These are phyloP conservation scores for Ogataea ramenticola DNA, from an alignment of 805 yeast species.

Conservation along the genomic window DNA sequence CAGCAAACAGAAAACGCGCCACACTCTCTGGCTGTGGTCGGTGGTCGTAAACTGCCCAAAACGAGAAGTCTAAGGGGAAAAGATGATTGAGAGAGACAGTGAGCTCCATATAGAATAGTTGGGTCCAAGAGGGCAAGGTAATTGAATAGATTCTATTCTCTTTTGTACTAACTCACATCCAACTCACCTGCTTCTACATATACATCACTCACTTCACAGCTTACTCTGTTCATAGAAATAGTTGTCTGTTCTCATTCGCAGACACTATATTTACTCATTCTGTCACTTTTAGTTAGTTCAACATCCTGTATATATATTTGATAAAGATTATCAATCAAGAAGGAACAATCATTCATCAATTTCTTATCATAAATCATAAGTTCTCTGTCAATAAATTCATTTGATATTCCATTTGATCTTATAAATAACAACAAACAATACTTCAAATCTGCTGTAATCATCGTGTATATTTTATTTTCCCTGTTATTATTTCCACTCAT, in stretches of 20 bases:
- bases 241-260: background rate
- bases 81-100: too few relatives aligned
- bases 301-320: constrained; percentile 1
- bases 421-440: too few relatives aligned
- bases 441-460: too few relatives aligned
- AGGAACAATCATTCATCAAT: background rate
- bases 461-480: too few relatives aligned
- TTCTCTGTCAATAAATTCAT: background rate
- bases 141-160: background rate
- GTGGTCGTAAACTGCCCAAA: too few relatives aligned
- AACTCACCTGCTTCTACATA: background rate
- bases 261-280: background rate
- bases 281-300: background rate
- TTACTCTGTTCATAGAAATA: background rate
- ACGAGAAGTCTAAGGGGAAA: too few relatives aligned
- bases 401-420: background rate
- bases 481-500: too few relatives aligned
- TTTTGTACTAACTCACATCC: too few relatives aligned
- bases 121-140: too few relatives aligned
- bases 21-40: too few relatives aligned
- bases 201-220: background rate
- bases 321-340: background rate
- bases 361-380: background rate
- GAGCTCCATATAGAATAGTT: too few relatives aligned
- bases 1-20: too few relatives aligned